Conservation (phyloP, 116 monocot genomes). For the Phalaenopsis hybrid region DNA sequence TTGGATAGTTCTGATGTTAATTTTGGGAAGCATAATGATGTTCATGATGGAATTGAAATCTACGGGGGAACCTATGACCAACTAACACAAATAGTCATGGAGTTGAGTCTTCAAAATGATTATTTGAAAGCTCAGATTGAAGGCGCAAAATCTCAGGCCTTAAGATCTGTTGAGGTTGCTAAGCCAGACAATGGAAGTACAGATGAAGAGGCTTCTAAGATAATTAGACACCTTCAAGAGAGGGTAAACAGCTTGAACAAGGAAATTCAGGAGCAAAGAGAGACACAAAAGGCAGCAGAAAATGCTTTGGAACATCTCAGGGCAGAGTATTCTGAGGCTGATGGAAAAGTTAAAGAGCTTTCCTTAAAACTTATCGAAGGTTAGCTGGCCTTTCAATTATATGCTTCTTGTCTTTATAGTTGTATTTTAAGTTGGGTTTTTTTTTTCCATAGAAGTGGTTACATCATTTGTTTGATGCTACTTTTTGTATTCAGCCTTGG, state of each 20-base stretch:
- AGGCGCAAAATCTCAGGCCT: conserved; percentile 10
- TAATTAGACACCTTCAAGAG: conserved; percentile 42
- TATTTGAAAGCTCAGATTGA: conserved; percentile 52
- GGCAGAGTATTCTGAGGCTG: conserved; percentile 43
- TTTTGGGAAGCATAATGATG: conserved; percentile 6
- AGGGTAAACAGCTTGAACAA: conserved; percentile 47
- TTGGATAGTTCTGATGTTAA: conserved; percentile 1
- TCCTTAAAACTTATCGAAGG: conserved; percentile 70
- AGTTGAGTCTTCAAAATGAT: conserved; percentile 59
- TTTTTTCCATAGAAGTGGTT: not conserved
- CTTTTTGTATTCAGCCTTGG: not conserved
- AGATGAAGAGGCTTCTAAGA: conserved; percentile 23
- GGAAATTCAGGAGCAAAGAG: conserved; percentile 55
- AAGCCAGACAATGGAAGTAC: conserved; percentile 6
- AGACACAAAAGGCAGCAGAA: conserved; percentile 84
- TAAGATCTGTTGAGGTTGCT: conserved; percentile 8
- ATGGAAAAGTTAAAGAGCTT: conserved; percentile 66
- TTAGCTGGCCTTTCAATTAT: conserved; percentile 13
- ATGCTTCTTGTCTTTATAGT: not conserved
- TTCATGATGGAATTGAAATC: not conserved
- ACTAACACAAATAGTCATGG: conserved; percentile 27
- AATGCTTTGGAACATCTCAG: conserved; percentile 86
- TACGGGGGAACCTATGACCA: conserved; percentile 25
- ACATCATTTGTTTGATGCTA: not conserved
- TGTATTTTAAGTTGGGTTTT: not conserved